These are phyloP conservation scores for Salix viminalis DNA, from an alignment of 345 rosid genomes.

Conservation along the genomic window DNA sequence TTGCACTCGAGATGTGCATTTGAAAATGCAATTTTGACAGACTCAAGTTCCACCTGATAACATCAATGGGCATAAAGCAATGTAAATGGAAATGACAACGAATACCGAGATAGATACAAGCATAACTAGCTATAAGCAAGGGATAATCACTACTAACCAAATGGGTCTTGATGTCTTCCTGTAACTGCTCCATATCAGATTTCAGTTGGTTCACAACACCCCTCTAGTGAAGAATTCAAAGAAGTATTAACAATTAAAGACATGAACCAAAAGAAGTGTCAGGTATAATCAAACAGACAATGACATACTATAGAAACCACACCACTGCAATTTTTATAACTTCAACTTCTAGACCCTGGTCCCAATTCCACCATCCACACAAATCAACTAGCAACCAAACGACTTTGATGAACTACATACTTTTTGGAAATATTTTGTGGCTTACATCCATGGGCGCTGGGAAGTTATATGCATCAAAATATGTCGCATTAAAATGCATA, in stretches of 20 bases:
- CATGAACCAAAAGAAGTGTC: not conserved
- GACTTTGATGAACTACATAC: not conserved
- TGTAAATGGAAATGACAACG: constrained; percentile 1
- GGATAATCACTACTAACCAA: constrained; percentile 48
- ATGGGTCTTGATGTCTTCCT: constrained; percentile 70
- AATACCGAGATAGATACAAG: not conserved
- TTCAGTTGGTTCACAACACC: constrained; percentile 84
- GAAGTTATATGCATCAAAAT: not conserved
- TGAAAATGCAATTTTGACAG: constrained; percentile 57
- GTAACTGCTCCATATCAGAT: constrained; percentile 77
- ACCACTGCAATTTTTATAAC: not conserved
- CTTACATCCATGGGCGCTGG: not conserved
- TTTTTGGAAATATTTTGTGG: not conserved
- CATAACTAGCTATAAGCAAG: not conserved
- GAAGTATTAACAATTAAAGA: not conserved
- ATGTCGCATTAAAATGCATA: not conserved
- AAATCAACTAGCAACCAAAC: not conserved
- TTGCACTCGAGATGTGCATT: constrained; percentile 78
- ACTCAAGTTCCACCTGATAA: constrained; percentile 81
- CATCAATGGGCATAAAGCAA: constrained; percentile 10
- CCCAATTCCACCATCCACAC: not conserved
- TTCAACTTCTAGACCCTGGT: not conserved
- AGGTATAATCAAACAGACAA: not conserved
- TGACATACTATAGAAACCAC: not conserved
- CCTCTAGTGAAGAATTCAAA: constrained; percentile 52